phyloP scores from a whole-genome alignment of 2,329 filamentous ascomycete species.

The Aspergillus uvarum region DNA sequence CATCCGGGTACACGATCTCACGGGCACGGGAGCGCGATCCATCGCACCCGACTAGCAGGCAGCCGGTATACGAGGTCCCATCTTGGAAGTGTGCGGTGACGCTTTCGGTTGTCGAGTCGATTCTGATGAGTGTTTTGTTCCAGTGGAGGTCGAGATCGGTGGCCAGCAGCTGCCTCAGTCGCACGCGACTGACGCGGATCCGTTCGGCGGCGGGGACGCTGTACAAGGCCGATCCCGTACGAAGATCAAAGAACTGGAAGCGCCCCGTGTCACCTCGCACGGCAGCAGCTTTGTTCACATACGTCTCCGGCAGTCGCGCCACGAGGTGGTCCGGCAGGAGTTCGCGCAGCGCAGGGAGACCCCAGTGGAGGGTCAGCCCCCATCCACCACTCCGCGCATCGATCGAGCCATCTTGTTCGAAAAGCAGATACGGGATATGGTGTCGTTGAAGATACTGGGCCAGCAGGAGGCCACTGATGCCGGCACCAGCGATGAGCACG shows the following conservation, averaged over 20 bases:
- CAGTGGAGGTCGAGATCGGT: conserved; percentile 50
- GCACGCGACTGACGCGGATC: conserved; percentile 51
- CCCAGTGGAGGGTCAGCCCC: conserved; percentile 66
- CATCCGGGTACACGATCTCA: conserved; percentile 27
- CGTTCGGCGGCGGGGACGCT: conserved; percentile 47
- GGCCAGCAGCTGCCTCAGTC: conserved; percentile 49
- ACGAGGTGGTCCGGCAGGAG: conserved; percentile 53
- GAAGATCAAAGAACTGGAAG: conserved; percentile 59
- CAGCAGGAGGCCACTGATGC: conserved; percentile 45
- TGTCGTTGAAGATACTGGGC: conserved; percentile 41
- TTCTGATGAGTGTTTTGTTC: conserved; percentile 36
- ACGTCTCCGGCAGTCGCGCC: conserved; percentile 49
- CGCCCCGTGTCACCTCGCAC: conserved; percentile 48
- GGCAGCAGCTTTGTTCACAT: conserved; percentile 56
- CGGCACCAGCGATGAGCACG: conserved; percentile 46
- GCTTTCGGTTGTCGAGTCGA: conserved; percentile 35
- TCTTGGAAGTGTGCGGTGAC: conserved; percentile 52
- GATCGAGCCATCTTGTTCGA: conserved; percentile 46
- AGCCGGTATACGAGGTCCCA: conserved; percentile 43
- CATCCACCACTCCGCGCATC: conserved; percentile 55
- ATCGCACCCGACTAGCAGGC: conserved; percentile 53
- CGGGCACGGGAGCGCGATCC: conserved; percentile 50
- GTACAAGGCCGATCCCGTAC: conserved; percentile 49
- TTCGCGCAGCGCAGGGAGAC: conserved; percentile 52
- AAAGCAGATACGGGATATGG: conserved; percentile 38